Evolutionary conservation across 306 rosid species (phyloP).

Genomic region (Begonia fuchsioides): DNA sequence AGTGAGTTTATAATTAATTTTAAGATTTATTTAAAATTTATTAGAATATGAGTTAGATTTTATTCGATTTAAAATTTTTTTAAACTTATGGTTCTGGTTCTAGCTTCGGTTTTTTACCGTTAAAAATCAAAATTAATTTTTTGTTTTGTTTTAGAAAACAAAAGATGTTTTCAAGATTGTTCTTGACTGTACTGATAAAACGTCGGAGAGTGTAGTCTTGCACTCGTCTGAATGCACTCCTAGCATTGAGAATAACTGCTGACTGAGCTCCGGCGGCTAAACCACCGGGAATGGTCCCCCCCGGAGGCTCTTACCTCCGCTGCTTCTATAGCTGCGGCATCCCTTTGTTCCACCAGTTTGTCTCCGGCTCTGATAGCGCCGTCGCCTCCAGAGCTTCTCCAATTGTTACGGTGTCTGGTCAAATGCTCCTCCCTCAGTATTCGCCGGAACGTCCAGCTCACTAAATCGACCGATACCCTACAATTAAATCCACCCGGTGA

Average conservation of each 20-base stretch:
- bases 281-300: slow-evolving; percentile 11
- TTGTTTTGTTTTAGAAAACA: not conserved
- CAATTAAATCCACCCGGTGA: too few relatives aligned
- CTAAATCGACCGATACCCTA: slow-evolving; percentile 38
- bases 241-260: slow-evolving; percentile 26
- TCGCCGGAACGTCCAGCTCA: slow-evolving; percentile 25
- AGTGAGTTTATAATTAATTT: too few relatives aligned
- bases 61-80: too few relatives aligned
- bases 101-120: too few relatives aligned
- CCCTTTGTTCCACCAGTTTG: slow-evolving; percentile 34
- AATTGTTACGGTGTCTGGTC: slow-evolving; percentile 30
- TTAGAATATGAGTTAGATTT: too few relatives aligned
- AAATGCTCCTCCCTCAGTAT: slow-evolving; percentile 14
- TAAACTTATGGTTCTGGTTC: too few relatives aligned
- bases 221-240: slow-evolving; percentile 4
- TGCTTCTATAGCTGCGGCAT: slow-evolving; percentile 37
- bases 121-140: too few relatives aligned
- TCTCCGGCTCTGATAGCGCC: slow-evolving; percentile 14
- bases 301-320: slow-evolving; percentile 32
- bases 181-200: slow-evolving; percentile 14
- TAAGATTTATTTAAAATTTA: too few relatives aligned
- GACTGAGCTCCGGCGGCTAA: slow-evolving; percentile 32
- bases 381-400: slow-evolving; percentile 56
- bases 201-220: slow-evolving; percentile 26
- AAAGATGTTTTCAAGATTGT: too few relatives aligned